Conservation (phyloP, 371 early-diverging fungal species). For the Apophysomyces variabilis region DNA sequence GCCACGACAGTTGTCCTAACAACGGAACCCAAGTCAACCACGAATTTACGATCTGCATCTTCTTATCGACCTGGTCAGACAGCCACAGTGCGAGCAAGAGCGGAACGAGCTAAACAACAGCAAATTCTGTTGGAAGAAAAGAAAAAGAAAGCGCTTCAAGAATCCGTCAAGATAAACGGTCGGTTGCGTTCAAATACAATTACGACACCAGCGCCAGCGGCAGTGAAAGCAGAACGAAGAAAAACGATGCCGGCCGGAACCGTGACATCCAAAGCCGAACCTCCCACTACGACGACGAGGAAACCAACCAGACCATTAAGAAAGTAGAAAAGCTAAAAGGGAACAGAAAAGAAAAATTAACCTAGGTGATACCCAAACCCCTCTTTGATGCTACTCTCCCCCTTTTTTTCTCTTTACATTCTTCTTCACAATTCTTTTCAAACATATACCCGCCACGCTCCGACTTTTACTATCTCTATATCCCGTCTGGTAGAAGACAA, state of each 20-base stretch:
- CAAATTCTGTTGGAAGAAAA: conserved; percentile 35
- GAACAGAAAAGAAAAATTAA: conserved; percentile 6
- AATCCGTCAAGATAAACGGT: conserved; percentile 26
- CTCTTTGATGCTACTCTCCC: not conserved
- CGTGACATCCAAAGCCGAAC: conserved; percentile 1
- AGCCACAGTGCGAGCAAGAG: conserved; percentile 49
- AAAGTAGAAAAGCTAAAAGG: conserved; percentile 4
- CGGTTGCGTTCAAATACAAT: not conserved
- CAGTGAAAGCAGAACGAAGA: conserved; percentile 40
- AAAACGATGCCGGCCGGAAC: conserved; percentile 28
- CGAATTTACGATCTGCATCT: conserved; percentile 18
- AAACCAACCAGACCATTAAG: conserved; percentile 5
- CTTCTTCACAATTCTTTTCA: no score
- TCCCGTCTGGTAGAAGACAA: no score
- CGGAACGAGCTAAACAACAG: conserved; percentile 43
- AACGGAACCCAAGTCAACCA: conserved; percentile 10
- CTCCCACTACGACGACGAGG: not conserved
- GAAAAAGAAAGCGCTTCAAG: conserved; percentile 25
- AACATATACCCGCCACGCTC: no score
- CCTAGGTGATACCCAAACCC: not conserved
- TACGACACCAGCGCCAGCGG: not conserved
- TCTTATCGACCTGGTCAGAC: conserved; percentile 36
- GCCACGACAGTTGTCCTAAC: not conserved
- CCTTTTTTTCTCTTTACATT: no score
- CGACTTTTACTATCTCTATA: no score